These are phyloP conservation scores for Jackrogersella multiformis DNA, from an alignment of 495 filamentous ascomycete species.

Conservation along the genomic window DNA sequence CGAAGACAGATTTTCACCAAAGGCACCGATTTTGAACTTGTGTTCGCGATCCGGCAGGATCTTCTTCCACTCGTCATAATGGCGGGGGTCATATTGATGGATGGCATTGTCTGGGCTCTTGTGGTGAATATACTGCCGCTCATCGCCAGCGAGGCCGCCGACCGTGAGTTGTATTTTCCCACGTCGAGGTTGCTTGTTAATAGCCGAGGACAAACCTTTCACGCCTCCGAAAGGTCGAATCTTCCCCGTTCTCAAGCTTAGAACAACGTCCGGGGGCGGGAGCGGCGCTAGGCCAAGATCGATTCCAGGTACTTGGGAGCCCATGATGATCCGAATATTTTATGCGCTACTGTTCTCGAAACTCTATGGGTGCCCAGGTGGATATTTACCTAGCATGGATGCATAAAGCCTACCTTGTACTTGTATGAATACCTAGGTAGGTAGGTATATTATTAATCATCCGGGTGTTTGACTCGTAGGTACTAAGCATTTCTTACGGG, in stretches of 20 bases:
- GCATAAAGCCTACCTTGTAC: background rate
- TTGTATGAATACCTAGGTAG: background rate
- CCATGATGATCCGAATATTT: constrained; percentile 25
- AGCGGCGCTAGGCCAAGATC: constrained; percentile 72
- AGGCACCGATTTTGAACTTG: constrained; percentile 54
- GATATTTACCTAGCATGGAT: background rate
- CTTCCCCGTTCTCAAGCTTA: constrained; percentile 53
- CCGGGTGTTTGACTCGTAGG: constrained; percentile 18
- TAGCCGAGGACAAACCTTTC: constrained; percentile 48
- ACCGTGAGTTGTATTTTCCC: constrained; percentile 45
- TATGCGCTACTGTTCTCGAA: background rate
- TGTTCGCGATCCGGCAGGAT: constrained; percentile 45
- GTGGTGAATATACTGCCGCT: constrained; percentile 54
- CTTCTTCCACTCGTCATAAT: constrained; percentile 53
- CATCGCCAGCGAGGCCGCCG: constrained; percentile 52
- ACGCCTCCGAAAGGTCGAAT: constrained; percentile 49
- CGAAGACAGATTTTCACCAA: constrained; percentile 58
- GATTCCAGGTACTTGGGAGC: constrained; percentile 65
- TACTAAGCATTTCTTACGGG: constrained; percentile 19
- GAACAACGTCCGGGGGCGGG: constrained; percentile 58
- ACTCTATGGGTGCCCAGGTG: background rate
- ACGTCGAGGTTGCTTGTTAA: constrained; percentile 53
- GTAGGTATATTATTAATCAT: background rate
- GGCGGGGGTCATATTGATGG: constrained; percentile 54
- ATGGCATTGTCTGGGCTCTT: constrained; percentile 56